Evolutionary conservation across 2,329 filamentous ascomycete species (phyloP).

Genomic region (Botrytis fragariae): DNA sequence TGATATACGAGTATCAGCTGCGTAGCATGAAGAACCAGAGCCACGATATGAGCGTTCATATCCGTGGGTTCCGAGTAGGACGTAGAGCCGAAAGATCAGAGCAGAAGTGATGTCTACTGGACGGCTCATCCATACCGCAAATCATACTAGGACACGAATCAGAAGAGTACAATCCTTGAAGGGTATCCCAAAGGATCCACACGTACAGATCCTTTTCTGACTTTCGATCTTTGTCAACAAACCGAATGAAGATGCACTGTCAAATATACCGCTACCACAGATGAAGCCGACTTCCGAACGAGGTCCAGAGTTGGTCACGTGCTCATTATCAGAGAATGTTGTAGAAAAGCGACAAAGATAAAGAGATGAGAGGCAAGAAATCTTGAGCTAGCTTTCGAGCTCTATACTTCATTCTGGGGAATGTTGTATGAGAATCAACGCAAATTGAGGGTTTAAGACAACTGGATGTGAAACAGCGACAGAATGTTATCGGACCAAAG

Average conservation of each 20-base stretch:
- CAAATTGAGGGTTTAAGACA: not conserved
- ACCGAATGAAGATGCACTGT: not conserved
- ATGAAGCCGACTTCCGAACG: not conserved
- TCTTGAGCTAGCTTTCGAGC: not conserved
- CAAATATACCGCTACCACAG: too few species aligned
- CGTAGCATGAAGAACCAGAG: not conserved
- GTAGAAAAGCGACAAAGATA: not conserved
- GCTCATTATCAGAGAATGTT: not conserved
- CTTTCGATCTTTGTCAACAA: fast-evolving
- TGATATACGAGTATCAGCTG: not conserved
- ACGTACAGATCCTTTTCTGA: fast-evolving
- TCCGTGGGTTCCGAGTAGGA: not conserved
- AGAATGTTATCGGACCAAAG: not conserved
- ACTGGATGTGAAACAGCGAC: not conserved
- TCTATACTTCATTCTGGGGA: not conserved
- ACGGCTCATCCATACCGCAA: too few species aligned
- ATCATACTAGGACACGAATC: not conserved
- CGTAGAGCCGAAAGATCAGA: not conserved
- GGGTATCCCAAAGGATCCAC: not conserved
- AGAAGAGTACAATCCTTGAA: not conserved
- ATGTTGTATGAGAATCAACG: not conserved
- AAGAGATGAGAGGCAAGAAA: not conserved
- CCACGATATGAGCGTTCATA: not conserved
- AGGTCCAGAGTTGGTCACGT: too few species aligned
- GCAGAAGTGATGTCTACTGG: not conserved